Base-by-base conservation (phyloP, 305 asterid genomes). In the Ajuga reptans region DNA sequence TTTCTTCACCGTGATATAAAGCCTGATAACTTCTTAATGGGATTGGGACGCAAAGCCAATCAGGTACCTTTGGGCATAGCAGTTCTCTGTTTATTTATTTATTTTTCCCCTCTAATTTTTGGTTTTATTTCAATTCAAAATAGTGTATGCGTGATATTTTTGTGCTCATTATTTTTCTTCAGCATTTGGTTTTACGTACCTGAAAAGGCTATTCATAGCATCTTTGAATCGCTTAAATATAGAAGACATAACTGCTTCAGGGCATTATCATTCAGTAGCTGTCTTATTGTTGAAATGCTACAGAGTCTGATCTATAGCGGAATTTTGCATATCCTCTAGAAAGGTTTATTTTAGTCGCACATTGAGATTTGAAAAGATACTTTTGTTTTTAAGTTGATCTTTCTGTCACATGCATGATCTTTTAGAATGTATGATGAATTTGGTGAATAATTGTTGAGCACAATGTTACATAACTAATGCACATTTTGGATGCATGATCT, bases 21-120 rank as follows among this genome's bases (percentile, higher is more conserved):
- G 88, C 98, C 97, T 8, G 98, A 92, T 74, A 92, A 90, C 83
- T 92, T 92, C 83, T 82, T 92, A 73, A 90, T 92, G 98, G 97
- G 98, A 36, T 82, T 90, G 78, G 96, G 98, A 58, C 98, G 98
- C 73, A 90, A 88, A 80, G 97, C 97, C 74, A 88, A 88, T 80
- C 96, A 90, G 98, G 97, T 87, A 66, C 73, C 69, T 53, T 75
- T 72, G 69, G 47, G 33, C 65, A 62, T 62, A 50, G 17, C n/a
- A 6, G 39, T 15, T 65, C 39, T 29, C n/a, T 58, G 27, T 21
- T 21, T 21, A 21, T 21, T 21, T 0, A 21, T 21, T 21, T 21
- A 21, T 21, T 21, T 57, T 43, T 6, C 31, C 15, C 47, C 4
- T 10, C 47, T 11, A 15, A 3, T 5, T 5, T 5, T 5, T 3